Conservation (phyloP, 225 moss, liverwort and hornwort genomes). For the Physcomitrium patens region DNA sequence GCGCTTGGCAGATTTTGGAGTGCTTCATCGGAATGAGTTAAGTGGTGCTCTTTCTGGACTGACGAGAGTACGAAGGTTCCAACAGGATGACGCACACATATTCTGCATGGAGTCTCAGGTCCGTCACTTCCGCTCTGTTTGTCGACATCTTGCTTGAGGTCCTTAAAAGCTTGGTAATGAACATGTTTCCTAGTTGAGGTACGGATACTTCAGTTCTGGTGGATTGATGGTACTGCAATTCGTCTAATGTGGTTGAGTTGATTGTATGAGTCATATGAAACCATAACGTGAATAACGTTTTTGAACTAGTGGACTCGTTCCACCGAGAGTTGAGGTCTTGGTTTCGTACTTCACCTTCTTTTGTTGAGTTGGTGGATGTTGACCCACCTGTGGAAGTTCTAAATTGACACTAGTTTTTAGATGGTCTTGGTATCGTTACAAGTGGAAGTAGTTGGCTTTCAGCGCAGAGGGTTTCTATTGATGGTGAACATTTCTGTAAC, state of each 20-base stretch:
- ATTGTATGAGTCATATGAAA: not conserved
- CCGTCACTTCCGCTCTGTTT: constrained; percentile 9
- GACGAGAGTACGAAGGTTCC: constrained; percentile 92
- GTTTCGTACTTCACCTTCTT: too few species aligned
- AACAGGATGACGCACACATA: constrained; percentile 98
- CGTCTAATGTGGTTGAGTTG: not conserved
- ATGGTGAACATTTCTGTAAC: too few species aligned
- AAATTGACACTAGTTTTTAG: too few species aligned
- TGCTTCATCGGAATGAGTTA: constrained; percentile 94
- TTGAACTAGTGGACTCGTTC: not conserved
- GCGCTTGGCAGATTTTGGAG: constrained; percentile 92
- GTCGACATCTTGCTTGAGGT: not conserved
- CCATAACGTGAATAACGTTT: not conserved
- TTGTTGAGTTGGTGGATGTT: too few species aligned
- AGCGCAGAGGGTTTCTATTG: too few species aligned
- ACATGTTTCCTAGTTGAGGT: not conserved
- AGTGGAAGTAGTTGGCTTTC: not conserved
- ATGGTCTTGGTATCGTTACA: not conserved
- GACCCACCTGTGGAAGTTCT: too few species aligned
- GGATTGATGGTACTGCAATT: not conserved
- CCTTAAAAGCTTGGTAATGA: not conserved
- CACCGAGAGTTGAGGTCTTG: too few species aligned
- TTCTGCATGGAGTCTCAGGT: constrained; percentile 97
- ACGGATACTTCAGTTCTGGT: not conserved
- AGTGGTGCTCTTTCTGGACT: constrained; percentile 98